phyloP scores from a whole-genome alignment of 202 grass and related monocot genomes.

The Zoysia matrella region DNA sequence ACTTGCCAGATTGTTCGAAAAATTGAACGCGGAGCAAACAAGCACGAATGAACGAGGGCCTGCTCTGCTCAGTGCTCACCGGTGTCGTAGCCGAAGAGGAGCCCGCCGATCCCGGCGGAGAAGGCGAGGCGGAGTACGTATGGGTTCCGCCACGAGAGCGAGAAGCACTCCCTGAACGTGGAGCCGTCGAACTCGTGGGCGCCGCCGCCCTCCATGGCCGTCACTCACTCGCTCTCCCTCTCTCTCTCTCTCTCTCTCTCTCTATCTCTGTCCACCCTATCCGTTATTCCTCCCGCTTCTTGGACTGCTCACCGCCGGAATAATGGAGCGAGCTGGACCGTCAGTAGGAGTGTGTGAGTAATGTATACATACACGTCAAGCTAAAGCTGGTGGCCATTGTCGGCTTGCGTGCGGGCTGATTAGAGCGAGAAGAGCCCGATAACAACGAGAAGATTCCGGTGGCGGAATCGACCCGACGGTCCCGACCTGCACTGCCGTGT shows the following conservation, averaged over 20 bases:
- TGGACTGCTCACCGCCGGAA: conserved; percentile 35
- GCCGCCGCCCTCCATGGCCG: conserved; percentile 62
- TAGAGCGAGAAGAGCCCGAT: not conserved
- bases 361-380: not conserved
- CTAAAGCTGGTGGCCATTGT: not conserved
- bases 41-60: too few relatives aligned
- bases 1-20: not conserved
- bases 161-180: conserved; percentile 77
- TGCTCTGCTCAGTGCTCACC: conserved; percentile 33
- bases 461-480: not conserved
- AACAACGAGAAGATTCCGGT: conserved; percentile 42
- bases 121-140: conserved; percentile 82
- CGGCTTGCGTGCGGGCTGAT: conserved; percentile 19
- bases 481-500: not conserved
- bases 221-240: too few relatives aligned
- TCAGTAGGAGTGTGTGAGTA: not conserved
- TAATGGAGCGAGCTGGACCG: conserved; percentile 16
- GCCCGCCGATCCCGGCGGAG: conserved; percentile 83
- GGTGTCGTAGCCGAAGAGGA: conserved; percentile 96
- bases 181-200: conserved; percentile 62
- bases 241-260: too few relatives aligned
- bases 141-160: conserved; percentile 73
- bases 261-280: not conserved
- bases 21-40: too few relatives aligned
- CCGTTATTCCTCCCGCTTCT: conserved; percentile 1